Evolutionary conservation across 768 basidiomycete genomes (phyloP).

Genomic region (Mrakia gelida): DNA sequence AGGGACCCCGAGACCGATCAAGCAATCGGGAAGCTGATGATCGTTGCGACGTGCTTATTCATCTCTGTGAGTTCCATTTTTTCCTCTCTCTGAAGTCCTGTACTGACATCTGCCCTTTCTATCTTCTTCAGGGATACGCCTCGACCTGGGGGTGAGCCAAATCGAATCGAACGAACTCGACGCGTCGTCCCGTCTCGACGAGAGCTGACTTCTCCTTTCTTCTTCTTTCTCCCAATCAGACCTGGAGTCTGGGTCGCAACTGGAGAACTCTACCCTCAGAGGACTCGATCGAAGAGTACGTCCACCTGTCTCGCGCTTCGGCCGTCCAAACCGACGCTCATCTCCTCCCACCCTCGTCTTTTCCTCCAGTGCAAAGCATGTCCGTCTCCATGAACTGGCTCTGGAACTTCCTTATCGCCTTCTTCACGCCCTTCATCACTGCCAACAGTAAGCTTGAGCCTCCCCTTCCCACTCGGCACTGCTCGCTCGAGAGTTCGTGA

Average conservation of each 20-base stretch:
- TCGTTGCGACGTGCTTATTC: conserved; percentile 15
- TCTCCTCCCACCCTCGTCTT: not conserved
- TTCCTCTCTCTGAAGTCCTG: not conserved
- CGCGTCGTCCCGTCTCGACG: not conserved
- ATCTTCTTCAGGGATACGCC: conserved; percentile 57
- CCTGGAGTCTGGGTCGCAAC: conserved; percentile 74
- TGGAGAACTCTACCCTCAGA: conserved; percentile 70
- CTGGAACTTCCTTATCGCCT: conserved; percentile 57
- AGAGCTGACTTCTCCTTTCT: not conserved
- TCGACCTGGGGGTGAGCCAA: conserved; percentile 48
- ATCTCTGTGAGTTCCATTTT: not conserved
- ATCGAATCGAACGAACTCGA: not conserved
- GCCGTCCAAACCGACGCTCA: not conserved
- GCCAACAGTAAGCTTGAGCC: conserved; percentile 36
- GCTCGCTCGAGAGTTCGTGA: too few relatives aligned
- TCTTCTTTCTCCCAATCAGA: conserved; percentile 44
- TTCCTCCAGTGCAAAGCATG: not conserved
- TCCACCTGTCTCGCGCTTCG: not conserved
- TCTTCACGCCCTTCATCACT: conserved; percentile 71
- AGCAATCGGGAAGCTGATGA: conserved; percentile 51
- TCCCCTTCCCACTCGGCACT: too few relatives aligned
- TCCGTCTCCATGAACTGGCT: conserved; percentile 10
- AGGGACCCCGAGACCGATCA: conserved; percentile 51
- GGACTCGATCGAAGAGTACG: conserved; percentile 47
- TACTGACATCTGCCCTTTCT: conserved; percentile 38